Evolutionary conservation across 2,329 filamentous ascomycete genomes (phyloP).

Genomic region (Chaetomiaceae sp.): DNA sequence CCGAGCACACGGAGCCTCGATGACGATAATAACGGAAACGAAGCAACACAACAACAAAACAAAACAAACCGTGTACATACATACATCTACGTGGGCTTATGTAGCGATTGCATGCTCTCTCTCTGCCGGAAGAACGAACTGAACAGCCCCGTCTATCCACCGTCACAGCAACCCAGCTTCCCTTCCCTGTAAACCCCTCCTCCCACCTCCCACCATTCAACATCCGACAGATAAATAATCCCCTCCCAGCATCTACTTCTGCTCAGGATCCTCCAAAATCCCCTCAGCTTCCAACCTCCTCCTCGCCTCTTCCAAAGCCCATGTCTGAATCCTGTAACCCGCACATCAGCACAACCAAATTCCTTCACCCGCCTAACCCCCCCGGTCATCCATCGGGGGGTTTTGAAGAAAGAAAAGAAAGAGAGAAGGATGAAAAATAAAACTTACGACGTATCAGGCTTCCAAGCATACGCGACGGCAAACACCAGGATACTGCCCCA

Average conservation of each 20-base stretch:
- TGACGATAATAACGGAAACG: neutral
- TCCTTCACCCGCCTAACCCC: neutral
- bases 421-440: constrained; percentile 14
- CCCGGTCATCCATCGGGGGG: no score
- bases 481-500: constrained; percentile 70
- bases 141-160: neutral
- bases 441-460: constrained; percentile 97
- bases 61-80: constrained; percentile 11
- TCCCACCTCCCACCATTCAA: no score
- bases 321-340: constrained; percentile 83
- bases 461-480: constrained; percentile 83
- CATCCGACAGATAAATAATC: no score
- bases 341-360: neutral
- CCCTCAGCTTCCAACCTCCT: constrained; percentile 94
- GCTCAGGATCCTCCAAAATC: constrained; percentile 77
- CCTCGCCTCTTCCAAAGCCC: constrained; percentile 95
- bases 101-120: neutral
- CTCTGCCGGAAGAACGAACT: neutral
- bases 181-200: neutral
- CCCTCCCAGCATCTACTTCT: constrained; percentile 37
- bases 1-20: no score
- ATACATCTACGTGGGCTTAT: neutral
- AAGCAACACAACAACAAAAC: neutral
- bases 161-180: neutral
- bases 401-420: neutral